Conservation (phyloP, 1,139 yeast genomes). For the Kodamaea anthophila region DNA sequence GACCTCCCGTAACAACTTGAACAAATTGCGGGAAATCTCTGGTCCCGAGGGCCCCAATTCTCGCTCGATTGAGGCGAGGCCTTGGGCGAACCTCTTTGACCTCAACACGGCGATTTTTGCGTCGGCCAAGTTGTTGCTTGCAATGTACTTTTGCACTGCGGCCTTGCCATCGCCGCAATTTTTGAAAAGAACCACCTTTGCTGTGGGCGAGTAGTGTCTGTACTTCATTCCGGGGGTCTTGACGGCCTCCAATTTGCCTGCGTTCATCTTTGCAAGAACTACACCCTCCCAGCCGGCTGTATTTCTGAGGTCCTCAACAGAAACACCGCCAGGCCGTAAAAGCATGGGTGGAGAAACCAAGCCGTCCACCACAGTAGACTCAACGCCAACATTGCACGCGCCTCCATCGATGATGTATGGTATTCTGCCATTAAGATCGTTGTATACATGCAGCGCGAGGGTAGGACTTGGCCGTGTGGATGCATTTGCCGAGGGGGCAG, state of each 20-base stretch:
- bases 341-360: constrained; percentile 77
- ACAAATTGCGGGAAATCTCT: constrained; percentile 69
- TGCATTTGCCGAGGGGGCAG: constrained; percentile 97
- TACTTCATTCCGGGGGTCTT: constrained; percentile 98
- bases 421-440: constrained; percentile 74
- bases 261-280: constrained; percentile 58
- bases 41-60: constrained; percentile 53
- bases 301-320: constrained; percentile 62
- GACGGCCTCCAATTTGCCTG: constrained; percentile 63
- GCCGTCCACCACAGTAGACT: constrained; percentile 92
- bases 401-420: constrained; percentile 92
- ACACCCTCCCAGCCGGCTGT: constrained; percentile 63
- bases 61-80: constrained; percentile 24
- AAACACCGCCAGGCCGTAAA: constrained; percentile 89
- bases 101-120: constrained; percentile 45
- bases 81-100: constrained; percentile 28
- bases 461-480: constrained; percentile 96
- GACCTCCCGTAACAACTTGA: constrained; percentile 62
- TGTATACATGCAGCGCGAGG: constrained; percentile 72
- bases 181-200: constrained; percentile 68
- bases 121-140: constrained; percentile 11
- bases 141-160: constrained; percentile 24
- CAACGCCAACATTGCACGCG: constrained; percentile 82
- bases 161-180: constrained; percentile 41
- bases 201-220: constrained; percentile 88